phyloP scores from a whole-genome alignment of 345 rosid species.

The Camelina hispida region DNA sequence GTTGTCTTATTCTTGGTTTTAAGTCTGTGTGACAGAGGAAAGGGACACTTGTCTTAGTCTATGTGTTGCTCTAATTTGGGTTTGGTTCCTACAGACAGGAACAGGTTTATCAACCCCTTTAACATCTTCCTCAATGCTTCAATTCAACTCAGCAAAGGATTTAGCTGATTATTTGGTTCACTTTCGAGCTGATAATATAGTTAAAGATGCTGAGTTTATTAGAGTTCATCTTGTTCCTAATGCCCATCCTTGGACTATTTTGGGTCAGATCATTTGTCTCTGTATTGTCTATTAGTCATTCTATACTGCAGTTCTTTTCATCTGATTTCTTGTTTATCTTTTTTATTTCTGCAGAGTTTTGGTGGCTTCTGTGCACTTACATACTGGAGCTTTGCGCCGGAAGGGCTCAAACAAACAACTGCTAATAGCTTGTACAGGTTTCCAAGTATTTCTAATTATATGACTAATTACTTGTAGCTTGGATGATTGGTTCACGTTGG shows the following conservation, averaged over 20 bases:
- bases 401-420: conserved; percentile 79
- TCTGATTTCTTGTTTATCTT: conserved; percentile 4
- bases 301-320: neutral
- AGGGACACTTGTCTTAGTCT: conserved; percentile 34
- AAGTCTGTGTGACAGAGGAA: conserved; percentile 62
- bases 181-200: conserved; percentile 89
- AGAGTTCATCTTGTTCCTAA: conserved; percentile 79
- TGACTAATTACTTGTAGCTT: neutral
- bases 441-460: neutral
- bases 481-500: conserved; percentile 15
- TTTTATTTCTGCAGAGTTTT: conserved; percentile 61
- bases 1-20: conserved; percentile 13
- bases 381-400: conserved; percentile 85
- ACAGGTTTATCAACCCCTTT: conserved; percentile 90
- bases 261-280: conserved; percentile 74
- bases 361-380: conserved; percentile 96
- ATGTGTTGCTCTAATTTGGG: conserved; percentile 16
- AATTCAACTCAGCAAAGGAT: conserved; percentile 63
- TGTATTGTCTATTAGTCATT: conserved; percentile 2
- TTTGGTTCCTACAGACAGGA: conserved; percentile 74
- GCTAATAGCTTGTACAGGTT: conserved; percentile 66
- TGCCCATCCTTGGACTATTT: conserved; percentile 78
- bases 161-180: conserved; percentile 70
- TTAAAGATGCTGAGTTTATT: conserved; percentile 87
- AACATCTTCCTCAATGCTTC: conserved; percentile 84